A percentile compares a stretch with the other conserved stretches of the same genome.
These are phyloP conservation scores for Tulasnella sp. DNA, from an alignment of 768 basidiomycete species.

Conservation along the genomic window DNA sequence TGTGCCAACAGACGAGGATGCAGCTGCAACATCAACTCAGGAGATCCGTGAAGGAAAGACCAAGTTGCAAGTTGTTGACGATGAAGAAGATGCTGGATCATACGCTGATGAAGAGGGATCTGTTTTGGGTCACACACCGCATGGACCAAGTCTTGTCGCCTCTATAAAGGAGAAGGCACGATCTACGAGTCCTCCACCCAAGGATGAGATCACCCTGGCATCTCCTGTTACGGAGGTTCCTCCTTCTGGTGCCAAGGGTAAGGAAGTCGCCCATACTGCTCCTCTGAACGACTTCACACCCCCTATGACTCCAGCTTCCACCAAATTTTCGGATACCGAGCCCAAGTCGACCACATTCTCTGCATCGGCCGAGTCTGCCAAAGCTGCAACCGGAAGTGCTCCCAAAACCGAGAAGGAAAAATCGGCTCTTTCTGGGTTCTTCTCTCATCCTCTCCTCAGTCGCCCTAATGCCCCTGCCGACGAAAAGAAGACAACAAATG, in stretches of 20 bases:
- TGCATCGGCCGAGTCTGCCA: too few species aligned
- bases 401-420: too few species aligned
- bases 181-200: slow-evolving; percentile 1
- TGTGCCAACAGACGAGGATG: too few species aligned
- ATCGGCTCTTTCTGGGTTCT: too few species aligned
- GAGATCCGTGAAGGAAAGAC: too few species aligned
- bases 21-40: too few species aligned
- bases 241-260: neutral
- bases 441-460: too few species aligned
- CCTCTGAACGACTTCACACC: slow-evolving; percentile 8
- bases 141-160: neutral
- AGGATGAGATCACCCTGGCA: neutral
- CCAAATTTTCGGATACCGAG: slow-evolving; percentile 7
- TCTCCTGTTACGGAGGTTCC: neutral
- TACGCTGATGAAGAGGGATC: neutral
- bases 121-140: neutral
- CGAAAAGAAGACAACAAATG: neutral
- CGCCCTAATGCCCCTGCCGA: neutral
- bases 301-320: slow-evolving; percentile 12
- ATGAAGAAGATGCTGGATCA: slow-evolving; percentile 2
- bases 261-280: neutral
- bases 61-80: too few species aligned
- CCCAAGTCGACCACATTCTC: too few species aligned
- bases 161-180: neutral
- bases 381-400: too few species aligned